Base-by-base conservation (phyloP, 305 asterid species). In the Stenogyne calaminthoides region DNA sequence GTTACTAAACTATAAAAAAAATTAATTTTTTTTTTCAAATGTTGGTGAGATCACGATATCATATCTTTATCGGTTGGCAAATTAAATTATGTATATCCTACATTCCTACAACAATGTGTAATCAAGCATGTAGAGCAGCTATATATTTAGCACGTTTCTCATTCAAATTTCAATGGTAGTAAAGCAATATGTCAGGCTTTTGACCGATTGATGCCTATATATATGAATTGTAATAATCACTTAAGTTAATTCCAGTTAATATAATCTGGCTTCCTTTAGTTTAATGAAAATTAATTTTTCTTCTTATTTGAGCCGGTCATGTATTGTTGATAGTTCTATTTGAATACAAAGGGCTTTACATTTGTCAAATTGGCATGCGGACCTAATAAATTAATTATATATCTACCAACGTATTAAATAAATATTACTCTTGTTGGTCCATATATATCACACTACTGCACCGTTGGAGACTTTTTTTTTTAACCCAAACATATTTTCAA, bases 301-400 rank as follows among this genome's bases (percentile, higher is more conserved):
- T 44, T 40, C 12, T 40, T 40, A 56, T 25, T 44, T 56, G 44
- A 54, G 58, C 72, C 57, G 49, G 18, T n/a, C n/a, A n/a, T 44
- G 52, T 44, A 7, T 16, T 32, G 5, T 16, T 8, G 44, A 36
- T 60, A 47, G 57, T 72, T 22, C 34, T 6, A 56, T 42, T 42
- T 56, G n/a, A n/a, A n/a, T n/a, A 11, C 42, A 40, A 51, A 9
- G 64, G 15, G 5, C 52, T 60, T 54, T 46, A 39, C 12, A 44
- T 65, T 75, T 49, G 69, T 67, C 70, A 57, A 59, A 49, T 32
- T 46, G 42, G 36, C 51, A 58, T 59, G 16, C n/a, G 39, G 8
- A 12, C 39, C 34, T 39, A 67, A 66, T 46, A 67, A 74, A 49
- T 7, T 27, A 27, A 27, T 27, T 27, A 27, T 27, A 27, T 27